Conservation (phyloP, 2,329 filamentous ascomycete genomes). For the Leptographium wingfieldii region DNA sequence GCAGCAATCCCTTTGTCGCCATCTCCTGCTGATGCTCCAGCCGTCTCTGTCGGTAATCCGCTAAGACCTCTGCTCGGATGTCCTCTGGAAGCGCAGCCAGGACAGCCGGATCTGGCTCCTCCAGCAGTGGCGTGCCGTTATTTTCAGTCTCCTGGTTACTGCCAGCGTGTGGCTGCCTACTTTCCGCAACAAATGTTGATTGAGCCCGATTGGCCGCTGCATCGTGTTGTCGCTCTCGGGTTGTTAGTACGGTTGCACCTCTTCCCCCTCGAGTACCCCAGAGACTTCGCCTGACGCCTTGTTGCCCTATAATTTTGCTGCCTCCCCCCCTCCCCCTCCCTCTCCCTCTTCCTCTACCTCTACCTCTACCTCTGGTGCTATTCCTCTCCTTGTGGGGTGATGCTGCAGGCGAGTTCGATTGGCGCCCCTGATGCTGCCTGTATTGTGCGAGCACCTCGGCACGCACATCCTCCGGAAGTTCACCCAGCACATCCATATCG, state of each 20-base stretch:
- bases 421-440: constrained; percentile 23
- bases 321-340: not conserved
- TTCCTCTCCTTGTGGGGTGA: constrained; percentile 26
- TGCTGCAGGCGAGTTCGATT: constrained; percentile 42
- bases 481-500: constrained; percentile 72
- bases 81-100: constrained; percentile 75
- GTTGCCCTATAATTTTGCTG: not conserved
- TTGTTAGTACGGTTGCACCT: not conserved
- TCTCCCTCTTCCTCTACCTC: not conserved
- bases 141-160: not conserved
- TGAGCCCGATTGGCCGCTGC: constrained; percentile 53
- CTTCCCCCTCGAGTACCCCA: not conserved
- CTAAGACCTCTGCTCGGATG: constrained; percentile 63
- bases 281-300: constrained; percentile 7
- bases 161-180: not conserved
- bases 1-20: constrained; percentile 29
- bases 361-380: not conserved
- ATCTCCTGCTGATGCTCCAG: constrained; percentile 19
- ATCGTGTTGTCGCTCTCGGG: constrained; percentile 36
- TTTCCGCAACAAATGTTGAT: constrained; percentile 45
- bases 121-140: constrained; percentile 18
- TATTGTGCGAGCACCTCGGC: constrained; percentile 72
- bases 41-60: constrained; percentile 55
- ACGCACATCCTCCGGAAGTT: constrained; percentile 75
- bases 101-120: constrained; percentile 56